Evolutionary conservation across 75 land plant genomes (phyloP).

Genomic region (Pinus taeda): DNA sequence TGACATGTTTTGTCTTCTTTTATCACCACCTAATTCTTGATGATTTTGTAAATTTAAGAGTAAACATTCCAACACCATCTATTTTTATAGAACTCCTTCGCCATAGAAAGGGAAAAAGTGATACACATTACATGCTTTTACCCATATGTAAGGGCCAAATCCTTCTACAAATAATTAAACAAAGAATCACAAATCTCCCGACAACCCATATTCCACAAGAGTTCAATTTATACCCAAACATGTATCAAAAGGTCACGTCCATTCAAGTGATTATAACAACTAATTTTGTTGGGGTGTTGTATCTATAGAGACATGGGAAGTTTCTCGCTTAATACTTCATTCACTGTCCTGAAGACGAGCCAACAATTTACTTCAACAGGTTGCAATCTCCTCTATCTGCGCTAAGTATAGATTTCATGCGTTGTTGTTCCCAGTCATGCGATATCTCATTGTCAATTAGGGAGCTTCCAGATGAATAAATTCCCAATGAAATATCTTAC

Average conservation of each 20-base stretch:
- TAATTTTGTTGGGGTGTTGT: background rate
- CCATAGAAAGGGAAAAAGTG: too few species aligned
- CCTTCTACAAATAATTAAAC: too few species aligned
- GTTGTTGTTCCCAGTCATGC: slow-evolving; percentile 28
- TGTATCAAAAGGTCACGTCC: slow-evolving; percentile 10
- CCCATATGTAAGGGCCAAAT: too few species aligned
- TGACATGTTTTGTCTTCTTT: too few species aligned
- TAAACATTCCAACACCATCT: too few species aligned
- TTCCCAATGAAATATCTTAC: background rate
- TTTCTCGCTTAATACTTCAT: slow-evolving; percentile 44
- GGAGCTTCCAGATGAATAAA: background rate
- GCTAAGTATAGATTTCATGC: slow-evolving; percentile 7
- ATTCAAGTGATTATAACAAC: background rate
- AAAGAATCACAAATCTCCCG: too few species aligned
- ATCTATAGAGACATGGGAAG: slow-evolving; percentile 30
- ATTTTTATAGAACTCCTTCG: too few species aligned
- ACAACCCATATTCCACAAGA: too few species aligned
- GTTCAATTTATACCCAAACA: slow-evolving; percentile 38
- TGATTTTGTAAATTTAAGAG: too few species aligned
- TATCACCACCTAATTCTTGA: too few species aligned
- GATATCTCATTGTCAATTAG: slow-evolving; percentile 20
- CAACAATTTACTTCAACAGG: slow-evolving; percentile 20
- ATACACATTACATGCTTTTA: too few species aligned
- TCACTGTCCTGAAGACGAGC: slow-evolving; percentile 67
- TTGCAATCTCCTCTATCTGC: slow-evolving; percentile 13